Base-by-base conservation (phyloP, 2,329 filamentous ascomycete genomes). In the Colletotrichum euphorbiae region DNA sequence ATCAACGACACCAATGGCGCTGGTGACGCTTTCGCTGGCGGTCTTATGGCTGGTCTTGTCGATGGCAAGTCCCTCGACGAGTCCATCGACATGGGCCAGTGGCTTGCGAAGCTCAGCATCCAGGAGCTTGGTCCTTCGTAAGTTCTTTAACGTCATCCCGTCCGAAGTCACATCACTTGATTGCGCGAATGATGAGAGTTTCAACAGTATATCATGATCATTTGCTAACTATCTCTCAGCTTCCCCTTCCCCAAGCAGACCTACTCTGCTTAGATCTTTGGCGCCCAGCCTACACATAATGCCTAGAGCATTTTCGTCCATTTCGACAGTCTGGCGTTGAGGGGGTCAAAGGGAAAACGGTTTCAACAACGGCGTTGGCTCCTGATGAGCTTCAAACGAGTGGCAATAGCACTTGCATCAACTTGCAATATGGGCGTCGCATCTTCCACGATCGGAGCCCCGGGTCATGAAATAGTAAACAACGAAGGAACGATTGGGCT, bases 1-100 rank as follows among this genome's bases (percentile, higher is more conserved):
- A 98, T 99, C 82, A 92, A 92, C 81, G 96, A 99, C 83, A 98
- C 95, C 80, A 98, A 95, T 78, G 96, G 96, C 78, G 96, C 96
- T 70, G 96, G 94, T 79, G 96, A 99, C 79, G 95, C 96, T 60
- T 99, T 99, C 77, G 95, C 96, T 67, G 96, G 94, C 77, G 96
- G 96, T 71, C 94, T 99, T 82, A 86, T 93, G 64, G 96, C 96
- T 60, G 96, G 94, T 77, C 85, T 98, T 71, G 90, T 97, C 70
- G 86, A 95, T 81, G 93, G 92, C 80, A 93, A 96, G 84, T 79
- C 89, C 62, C 86, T 99, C 57, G 90, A 92, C 75, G 89, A 90
- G 73, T 87, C 87, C 76, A 87, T 99, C 74, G 92, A 98, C 80
- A 93, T 96, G 87, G 96, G 96, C 72, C 94, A 98, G 83, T 99